A percentile compares a stretch with the other conserved stretches of the same genome.
Evolutionary conservation across 1,139 yeast genomes (phyloP).

Genomic region (Blastobotrys serpentis): DNA sequence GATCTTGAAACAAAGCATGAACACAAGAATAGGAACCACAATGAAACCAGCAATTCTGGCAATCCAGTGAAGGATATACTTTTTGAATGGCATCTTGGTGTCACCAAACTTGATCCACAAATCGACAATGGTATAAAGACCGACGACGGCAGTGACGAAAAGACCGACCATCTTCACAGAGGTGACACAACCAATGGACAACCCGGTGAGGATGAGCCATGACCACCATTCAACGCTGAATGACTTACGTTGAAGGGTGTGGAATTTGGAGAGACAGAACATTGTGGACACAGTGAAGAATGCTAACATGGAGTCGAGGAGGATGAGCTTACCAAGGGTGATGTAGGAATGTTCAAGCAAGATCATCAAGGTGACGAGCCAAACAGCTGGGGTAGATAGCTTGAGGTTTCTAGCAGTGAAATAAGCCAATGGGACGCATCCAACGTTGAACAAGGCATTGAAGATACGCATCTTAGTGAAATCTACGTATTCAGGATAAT

Average conservation of each 20-base stretch:
- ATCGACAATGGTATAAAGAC: conserved; percentile 79
- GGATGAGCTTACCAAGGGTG: conserved; percentile 86
- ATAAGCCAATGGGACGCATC: conserved; percentile 92
- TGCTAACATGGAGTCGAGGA: conserved; percentile 93
- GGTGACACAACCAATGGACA: conserved; percentile 81
- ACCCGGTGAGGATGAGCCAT: conserved; percentile 77
- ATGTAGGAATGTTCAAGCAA: conserved; percentile 81
- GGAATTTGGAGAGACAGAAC: conserved; percentile 74
- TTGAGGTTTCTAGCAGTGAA: conserved; percentile 86
- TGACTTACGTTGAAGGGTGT: conserved; percentile 60
- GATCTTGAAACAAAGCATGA: conserved; percentile 68
- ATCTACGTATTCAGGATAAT: conserved; percentile 82
- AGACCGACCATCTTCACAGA: conserved; percentile 95
- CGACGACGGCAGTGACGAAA: conserved; percentile 79
- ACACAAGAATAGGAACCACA: conserved; percentile 68
- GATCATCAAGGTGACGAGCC: conserved; percentile 89
- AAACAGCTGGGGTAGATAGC: conserved; percentile 73
- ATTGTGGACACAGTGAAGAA: conserved; percentile 88
- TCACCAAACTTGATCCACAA: conserved; percentile 65
- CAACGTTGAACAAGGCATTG: conserved; percentile 85
- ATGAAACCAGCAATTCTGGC: conserved; percentile 67
- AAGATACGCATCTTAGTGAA: conserved; percentile 91
- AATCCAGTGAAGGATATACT: conserved; percentile 67
- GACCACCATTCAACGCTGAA: conserved; percentile 91
- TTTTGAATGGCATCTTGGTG: conserved; percentile 40